These are phyloP conservation scores for Achaetomium macrosporum DNA, from an alignment of 2,329 filamentous ascomycete genomes.

Conservation along the genomic window DNA sequence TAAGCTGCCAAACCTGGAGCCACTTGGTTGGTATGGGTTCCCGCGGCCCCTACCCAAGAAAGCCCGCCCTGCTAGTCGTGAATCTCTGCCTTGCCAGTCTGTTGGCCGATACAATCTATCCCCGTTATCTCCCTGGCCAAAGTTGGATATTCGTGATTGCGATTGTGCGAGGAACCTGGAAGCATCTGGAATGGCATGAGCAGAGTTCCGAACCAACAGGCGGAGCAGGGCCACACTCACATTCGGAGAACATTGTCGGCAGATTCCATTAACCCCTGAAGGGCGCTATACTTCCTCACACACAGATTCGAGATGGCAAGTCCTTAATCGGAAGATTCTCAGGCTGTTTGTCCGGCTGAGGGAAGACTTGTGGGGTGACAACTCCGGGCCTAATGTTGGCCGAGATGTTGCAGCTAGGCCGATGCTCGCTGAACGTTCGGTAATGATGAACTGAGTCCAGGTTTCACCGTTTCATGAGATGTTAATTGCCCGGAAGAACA, in stretches of 20 bases:
- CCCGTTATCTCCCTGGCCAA: conserved; percentile 55
- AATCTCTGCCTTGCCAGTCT: conserved; percentile 33
- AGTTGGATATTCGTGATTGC: conserved; percentile 77
- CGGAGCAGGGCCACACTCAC: conserved; percentile 51
- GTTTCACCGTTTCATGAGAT: too few relatives aligned
- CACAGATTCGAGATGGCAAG: conserved; percentile 1
- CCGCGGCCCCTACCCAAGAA: conserved; percentile 43
- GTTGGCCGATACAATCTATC: conserved; percentile 32
- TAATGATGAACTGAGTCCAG: conserved; percentile 11
- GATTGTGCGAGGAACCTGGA: conserved; percentile 95
- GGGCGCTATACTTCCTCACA: conserved; percentile 10
- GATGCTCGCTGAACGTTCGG: neutral
- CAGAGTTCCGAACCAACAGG: neutral
- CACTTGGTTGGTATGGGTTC: conserved; percentile 72
- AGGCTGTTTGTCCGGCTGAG: too few relatives aligned
- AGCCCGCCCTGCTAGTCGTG: conserved; percentile 35
- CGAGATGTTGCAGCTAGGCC: conserved; percentile 6
- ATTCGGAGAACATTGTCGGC: conserved; percentile 78
- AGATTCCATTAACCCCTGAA: conserved; percentile 24
- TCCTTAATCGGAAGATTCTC: too few relatives aligned
- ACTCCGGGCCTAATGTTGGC: conserved; percentile 1
- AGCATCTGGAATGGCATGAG: conserved; percentile 61
- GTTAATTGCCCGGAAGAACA: neutral
- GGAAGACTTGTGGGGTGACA: conserved; percentile 1
- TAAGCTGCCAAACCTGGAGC: conserved; percentile 64